phyloP scores from a whole-genome alignment of 2,329 filamentous ascomycete genomes.

The Sordariomycetes sp. region DNA sequence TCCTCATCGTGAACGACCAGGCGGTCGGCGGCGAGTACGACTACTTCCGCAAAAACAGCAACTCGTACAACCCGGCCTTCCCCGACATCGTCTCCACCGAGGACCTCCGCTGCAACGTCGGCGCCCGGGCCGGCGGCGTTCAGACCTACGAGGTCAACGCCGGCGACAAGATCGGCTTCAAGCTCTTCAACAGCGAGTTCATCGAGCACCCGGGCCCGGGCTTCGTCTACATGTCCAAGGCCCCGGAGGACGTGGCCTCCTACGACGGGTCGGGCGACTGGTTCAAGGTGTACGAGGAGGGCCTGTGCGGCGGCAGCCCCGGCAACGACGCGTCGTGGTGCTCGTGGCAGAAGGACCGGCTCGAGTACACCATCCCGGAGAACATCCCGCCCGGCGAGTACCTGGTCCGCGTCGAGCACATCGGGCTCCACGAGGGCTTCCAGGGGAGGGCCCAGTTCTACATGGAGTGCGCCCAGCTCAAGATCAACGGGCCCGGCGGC shows the following conservation, averaged over 20 bases:
- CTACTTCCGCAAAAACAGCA: conserved; percentile 34
- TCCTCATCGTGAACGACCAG: conserved; percentile 29
- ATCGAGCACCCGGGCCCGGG: conserved; percentile 34
- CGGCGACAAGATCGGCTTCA: conserved; percentile 36
- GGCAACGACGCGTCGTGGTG: conserved; percentile 14
- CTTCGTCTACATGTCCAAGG: conserved; percentile 30
- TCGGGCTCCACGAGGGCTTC: conserved; percentile 27
- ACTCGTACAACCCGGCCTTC: conserved; percentile 25
- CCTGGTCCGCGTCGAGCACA: conserved; percentile 32
- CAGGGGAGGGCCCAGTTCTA: conserved; percentile 22
- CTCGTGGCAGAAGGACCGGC: conserved; percentile 25
- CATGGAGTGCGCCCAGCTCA: conserved; percentile 29
- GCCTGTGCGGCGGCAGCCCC: conserved; percentile 15
- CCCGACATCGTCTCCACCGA: conserved; percentile 21
- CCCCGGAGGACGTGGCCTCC: conserved; percentile 26
- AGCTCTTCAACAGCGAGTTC: conserved; percentile 36
- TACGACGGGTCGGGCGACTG: conserved; percentile 34
- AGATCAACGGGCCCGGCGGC: conserved; percentile 24
- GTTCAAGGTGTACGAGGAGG: conserved; percentile 26
- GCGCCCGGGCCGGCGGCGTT: conserved; percentile 22
- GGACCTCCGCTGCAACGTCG: conserved; percentile 31
- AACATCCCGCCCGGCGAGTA: conserved; percentile 30
- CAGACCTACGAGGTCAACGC: conserved; percentile 33
- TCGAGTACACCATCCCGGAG: conserved; percentile 30
- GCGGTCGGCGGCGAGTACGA: conserved; percentile 28